Evolutionary conservation across 2,329 filamentous ascomycete species (phyloP).

Genomic region (Lachnum nothofagi): DNA sequence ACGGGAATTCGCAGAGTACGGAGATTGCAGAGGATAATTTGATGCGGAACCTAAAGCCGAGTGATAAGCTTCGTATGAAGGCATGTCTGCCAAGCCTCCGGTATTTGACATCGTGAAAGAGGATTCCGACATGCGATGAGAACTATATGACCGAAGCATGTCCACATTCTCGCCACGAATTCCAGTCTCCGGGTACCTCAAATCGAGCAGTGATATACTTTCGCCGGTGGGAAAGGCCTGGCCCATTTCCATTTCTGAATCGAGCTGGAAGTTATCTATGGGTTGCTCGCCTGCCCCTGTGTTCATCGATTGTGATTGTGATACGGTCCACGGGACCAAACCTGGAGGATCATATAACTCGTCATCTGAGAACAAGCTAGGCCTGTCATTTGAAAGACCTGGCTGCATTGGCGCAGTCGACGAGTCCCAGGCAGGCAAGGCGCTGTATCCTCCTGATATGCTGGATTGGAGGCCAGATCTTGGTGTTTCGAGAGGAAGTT

Average conservation of each 20-base stretch:
- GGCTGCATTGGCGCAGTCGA: slow-evolving; percentile 44
- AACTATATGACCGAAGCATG: slow-evolving; percentile 49
- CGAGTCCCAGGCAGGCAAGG: slow-evolving; percentile 53
- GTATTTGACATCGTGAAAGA: slow-evolving; percentile 70
- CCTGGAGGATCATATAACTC: too few relatives aligned
- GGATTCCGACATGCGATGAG: slow-evolving; percentile 64
- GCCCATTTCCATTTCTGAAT: slow-evolving; percentile 56
- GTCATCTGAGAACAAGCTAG: too few relatives aligned
- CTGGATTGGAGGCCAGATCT: slow-evolving; percentile 53
- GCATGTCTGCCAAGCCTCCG: slow-evolving; percentile 60
- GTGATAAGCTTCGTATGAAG: slow-evolving; percentile 67
- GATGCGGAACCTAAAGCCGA: slow-evolving; percentile 60
- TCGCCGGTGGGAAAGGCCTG: slow-evolving; percentile 61
- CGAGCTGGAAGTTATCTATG: slow-evolving; percentile 50
- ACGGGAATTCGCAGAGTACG: too few relatives aligned
- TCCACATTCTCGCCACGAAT: slow-evolving; percentile 48
- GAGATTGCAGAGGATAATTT: slow-evolving; percentile 62
- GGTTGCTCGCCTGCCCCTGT: slow-evolving; percentile 12
- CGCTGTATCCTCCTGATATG: slow-evolving; percentile 48
- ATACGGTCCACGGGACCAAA: too few relatives aligned
- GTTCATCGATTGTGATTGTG: too few relatives aligned
- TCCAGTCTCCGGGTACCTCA: slow-evolving; percentile 46
- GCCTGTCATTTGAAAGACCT: too few relatives aligned
- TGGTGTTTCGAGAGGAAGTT: slow-evolving; percentile 90
- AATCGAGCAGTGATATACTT: slow-evolving; percentile 56